These are phyloP conservation scores for Zygosaccharomyces kombuchaensis DNA, from an alignment of 805 yeast genomes.

Conservation along the genomic window DNA sequence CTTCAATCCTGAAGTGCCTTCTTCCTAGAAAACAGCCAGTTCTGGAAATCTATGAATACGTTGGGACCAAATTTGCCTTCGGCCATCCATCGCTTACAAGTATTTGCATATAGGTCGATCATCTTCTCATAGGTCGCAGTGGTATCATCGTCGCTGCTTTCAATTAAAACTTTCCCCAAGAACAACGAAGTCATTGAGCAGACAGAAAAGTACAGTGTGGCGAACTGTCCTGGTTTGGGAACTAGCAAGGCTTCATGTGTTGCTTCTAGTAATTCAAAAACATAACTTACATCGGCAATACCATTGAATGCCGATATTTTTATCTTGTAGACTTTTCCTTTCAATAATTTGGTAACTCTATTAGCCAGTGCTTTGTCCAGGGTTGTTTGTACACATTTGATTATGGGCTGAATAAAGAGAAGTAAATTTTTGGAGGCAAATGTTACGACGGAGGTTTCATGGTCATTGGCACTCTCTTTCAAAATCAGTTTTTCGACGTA, in stretches of 20 bases:
- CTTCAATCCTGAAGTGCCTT: slow-evolving; percentile 10
- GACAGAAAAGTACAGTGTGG: slow-evolving; percentile 49
- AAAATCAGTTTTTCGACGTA: slow-evolving; percentile 35
- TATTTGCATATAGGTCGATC: slow-evolving; percentile 50
- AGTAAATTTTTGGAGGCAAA: slow-evolving; percentile 25
- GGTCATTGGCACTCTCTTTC: slow-evolving; percentile 1
- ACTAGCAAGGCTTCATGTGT: slow-evolving; percentile 42
- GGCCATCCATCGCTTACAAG: slow-evolving; percentile 59
- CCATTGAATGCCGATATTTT: slow-evolving; percentile 27
- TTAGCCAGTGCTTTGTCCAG: slow-evolving; percentile 65
- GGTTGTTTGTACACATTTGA: slow-evolving; percentile 60
- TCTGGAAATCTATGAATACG: slow-evolving; percentile 70
- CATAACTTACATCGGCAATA: slow-evolving; percentile 19
- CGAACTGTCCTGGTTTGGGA: slow-evolving; percentile 36
- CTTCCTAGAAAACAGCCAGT: slow-evolving; percentile 65
- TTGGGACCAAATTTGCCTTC: slow-evolving; percentile 27
- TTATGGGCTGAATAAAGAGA: slow-evolving; percentile 49
- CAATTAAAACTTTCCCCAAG: slow-evolving; percentile 52
- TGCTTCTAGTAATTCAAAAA: slow-evolving; percentile 33
- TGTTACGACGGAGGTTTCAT: not conserved
- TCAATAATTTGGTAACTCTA: slow-evolving; percentile 70
- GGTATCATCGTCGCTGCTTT: slow-evolving; percentile 29
- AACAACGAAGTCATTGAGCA: slow-evolving; percentile 50
- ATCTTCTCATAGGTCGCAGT: slow-evolving; percentile 40
- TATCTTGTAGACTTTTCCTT: slow-evolving; percentile 52